phyloP scores from a whole-genome alignment of 1,284 basidiomycete genomes.

The Ceratobasidium sp. region DNA sequence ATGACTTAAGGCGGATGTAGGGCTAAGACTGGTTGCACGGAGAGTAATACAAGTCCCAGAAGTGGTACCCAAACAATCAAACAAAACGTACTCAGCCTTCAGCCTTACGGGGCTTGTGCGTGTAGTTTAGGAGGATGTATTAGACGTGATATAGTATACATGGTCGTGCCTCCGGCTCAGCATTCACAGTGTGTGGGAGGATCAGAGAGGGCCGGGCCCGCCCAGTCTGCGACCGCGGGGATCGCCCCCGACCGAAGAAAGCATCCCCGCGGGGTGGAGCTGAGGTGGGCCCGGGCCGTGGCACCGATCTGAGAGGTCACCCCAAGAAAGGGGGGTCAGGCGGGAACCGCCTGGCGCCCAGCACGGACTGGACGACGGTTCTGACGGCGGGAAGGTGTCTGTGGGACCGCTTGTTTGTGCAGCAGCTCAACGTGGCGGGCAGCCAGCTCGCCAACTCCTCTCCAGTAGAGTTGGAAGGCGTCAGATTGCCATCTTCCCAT shows the following conservation, averaged over 20 bases:
- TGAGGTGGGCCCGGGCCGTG: background rate
- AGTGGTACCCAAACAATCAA: no score
- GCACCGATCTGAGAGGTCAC: background rate
- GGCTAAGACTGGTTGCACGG: no score
- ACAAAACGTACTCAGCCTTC: no score
- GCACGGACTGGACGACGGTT: background rate
- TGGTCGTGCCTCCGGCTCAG: background rate
- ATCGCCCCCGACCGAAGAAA: background rate
- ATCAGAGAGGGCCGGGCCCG: background rate
- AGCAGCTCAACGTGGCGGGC: no score
- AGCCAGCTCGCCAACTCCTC: background rate
- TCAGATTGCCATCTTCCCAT: conserved; percentile 54
- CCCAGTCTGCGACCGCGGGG: background rate
- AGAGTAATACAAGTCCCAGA: no score
- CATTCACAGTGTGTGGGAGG: no score
- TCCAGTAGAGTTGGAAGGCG: conserved; percentile 54
- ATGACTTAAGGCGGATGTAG: no score
- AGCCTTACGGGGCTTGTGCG: no score
- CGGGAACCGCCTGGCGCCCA: conserved; percentile 1
- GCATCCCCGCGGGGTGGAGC: background rate
- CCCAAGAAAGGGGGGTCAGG: background rate
- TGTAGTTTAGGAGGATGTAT: no score
- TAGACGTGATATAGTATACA: no score
- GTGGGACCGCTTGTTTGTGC: no score
- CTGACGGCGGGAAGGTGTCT: no score